A percentile compares a stretch with the other conserved stretches of the same genome.
These are phyloP conservation scores for Hanseniaspora pseudoguilliermondii DNA, from an alignment of 805 yeast species.

Conservation along the genomic window DNA sequence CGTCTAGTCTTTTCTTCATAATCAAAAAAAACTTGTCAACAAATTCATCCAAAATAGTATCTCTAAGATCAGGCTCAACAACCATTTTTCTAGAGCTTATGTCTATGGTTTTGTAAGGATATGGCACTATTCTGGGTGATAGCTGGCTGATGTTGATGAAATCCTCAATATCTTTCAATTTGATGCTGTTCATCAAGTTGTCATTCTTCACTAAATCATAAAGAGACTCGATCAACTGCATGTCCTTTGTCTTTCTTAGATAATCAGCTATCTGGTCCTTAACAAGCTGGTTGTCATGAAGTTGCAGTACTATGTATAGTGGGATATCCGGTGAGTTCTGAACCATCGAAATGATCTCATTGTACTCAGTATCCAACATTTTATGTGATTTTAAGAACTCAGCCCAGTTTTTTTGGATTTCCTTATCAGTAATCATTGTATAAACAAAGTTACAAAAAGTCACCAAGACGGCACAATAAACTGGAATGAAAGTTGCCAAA, in stretches of 20 bases:
- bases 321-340: not conserved
- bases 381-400: constrained; percentile 16
- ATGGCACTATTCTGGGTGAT: not conserved
- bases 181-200: not conserved
- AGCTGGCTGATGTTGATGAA: not conserved
- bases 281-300: not conserved
- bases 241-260: not conserved
- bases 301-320: not conserved
- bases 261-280: not conserved
- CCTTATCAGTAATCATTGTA: constrained; percentile 19
- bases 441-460: constrained; percentile 16
- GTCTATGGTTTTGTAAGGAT: constrained; percentile 2
- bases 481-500: constrained; percentile 18
- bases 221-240: not conserved
- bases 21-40: not conserved
- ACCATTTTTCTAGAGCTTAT: not conserved
- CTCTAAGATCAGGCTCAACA: not conserved
- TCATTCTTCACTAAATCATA: not conserved
- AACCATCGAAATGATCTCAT: not conserved
- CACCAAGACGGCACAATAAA: constrained; percentile 15
- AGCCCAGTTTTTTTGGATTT: constrained; percentile 23
- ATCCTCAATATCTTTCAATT: not conserved
- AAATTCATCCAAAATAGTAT: not conserved
- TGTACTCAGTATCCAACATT: constrained; percentile 10
- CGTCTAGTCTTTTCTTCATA: not conserved